A percentile compares a stretch with the other conserved stretches of the same genome.
These are phyloP conservation scores for Solanum rostratum DNA, from an alignment of 257 asterid genomes.

Conservation along the genomic window DNA sequence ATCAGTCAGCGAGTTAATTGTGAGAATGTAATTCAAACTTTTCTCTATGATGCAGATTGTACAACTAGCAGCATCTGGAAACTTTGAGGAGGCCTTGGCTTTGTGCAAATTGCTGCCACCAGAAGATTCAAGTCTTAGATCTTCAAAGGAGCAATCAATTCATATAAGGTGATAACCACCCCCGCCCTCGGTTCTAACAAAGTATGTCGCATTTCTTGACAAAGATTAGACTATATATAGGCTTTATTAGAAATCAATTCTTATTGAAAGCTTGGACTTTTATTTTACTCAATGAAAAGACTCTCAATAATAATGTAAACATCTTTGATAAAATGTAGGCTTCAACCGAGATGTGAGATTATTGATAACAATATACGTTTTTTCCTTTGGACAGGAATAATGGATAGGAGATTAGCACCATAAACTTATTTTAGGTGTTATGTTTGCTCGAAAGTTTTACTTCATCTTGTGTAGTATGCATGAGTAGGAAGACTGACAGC, in stretches of 20 bases:
- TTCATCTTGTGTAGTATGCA: neutral
- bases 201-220: neutral
- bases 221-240: neutral
- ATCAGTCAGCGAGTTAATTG: neutral
- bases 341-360: neutral
- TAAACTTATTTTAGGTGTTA: neutral
- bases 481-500: neutral
- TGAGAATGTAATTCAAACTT: neutral
- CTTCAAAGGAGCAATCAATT: conserved; percentile 94
- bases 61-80: conserved; percentile 93
- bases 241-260: neutral
- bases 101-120: conserved; percentile 94
- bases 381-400: neutral
- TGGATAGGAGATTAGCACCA: neutral
- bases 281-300: neutral
- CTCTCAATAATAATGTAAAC: neutral
- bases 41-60: conserved; percentile 59
- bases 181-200: neutral
- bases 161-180: conserved; percentile 54
- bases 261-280: neutral
- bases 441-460: neutral
- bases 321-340: neutral
- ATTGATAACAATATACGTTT: neutral
- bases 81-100: conserved; percentile 97
- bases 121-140: conserved; percentile 91